Percentiles rank a stretch among this genome's conserved stretches.
Conservation (phyloP, 768 basidiomycete species). For the Naganishia vishniacii region DNA sequence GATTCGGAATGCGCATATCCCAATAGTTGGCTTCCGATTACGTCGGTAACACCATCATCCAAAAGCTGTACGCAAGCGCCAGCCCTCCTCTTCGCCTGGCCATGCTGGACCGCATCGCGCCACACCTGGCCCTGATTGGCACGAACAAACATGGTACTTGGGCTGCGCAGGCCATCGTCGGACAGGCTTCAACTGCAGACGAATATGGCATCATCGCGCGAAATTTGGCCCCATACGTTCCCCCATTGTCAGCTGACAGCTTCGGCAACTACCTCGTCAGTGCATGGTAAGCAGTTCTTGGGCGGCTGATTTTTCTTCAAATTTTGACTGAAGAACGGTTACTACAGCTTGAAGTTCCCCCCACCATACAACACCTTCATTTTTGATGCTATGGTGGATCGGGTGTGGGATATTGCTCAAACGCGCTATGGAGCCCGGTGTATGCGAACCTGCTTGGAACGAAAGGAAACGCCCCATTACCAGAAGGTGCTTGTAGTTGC, state of each 20-base stretch:
- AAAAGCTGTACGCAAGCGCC: conserved; percentile 91
- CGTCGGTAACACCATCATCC: conserved; percentile 97
- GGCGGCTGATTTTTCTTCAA: no score
- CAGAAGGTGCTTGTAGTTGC: conserved; percentile 59
- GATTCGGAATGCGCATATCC: not conserved
- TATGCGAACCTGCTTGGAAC: conserved; percentile 94
- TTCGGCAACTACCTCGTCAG: conserved; percentile 51
- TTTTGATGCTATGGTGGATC: conserved; percentile 94
- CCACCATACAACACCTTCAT: conserved; percentile 88
- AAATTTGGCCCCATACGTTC: conserved; percentile 82
- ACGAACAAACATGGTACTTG: conserved; percentile 99
- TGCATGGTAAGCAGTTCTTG: conserved; percentile 29
- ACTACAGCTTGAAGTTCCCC: conserved; percentile 75
- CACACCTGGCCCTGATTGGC: conserved; percentile 92
- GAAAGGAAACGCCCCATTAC: conserved; percentile 72
- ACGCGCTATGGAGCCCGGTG: conserved; percentile 96
- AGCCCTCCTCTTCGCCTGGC: conserved; percentile 69
- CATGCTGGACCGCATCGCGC: conserved; percentile 89
- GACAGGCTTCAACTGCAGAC: conserved; percentile 80
- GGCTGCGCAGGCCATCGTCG: conserved; percentile 99
- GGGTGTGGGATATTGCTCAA: conserved; percentile 95
- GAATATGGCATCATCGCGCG: conserved; percentile 78
- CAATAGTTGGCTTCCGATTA: conserved; percentile 51
- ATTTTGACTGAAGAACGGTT: no score
- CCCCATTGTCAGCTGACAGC: conserved; percentile 82